These are phyloP conservation scores for Aureobasidium sp. DNA, from an alignment of 2,329 filamentous ascomycete species.

Conservation along the genomic window DNA sequence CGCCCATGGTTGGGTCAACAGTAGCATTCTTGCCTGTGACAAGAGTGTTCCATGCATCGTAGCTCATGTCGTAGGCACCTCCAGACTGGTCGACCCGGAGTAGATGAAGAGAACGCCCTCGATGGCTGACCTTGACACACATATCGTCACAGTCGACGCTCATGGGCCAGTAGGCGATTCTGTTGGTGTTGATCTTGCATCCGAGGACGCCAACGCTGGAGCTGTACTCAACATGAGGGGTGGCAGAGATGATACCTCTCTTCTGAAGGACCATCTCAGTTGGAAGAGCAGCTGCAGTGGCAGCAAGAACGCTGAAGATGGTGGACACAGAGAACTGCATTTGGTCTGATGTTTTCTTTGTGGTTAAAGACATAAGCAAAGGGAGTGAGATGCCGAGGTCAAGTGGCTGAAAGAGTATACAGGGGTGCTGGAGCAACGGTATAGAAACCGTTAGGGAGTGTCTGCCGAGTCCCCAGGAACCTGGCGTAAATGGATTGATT, in stretches of 20 bases:
- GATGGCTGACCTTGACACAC: slow-evolving; percentile 44
- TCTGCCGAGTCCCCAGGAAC: slow-evolving; percentile 8
- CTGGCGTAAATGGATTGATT: slow-evolving; percentile 1
- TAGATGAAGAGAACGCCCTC: slow-evolving; percentile 46
- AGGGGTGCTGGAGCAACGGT: neutral
- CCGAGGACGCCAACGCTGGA: slow-evolving; percentile 52
- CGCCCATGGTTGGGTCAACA: slow-evolving; percentile 40
- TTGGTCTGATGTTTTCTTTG: neutral
- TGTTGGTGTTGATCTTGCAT: slow-evolving; percentile 54
- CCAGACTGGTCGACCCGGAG: slow-evolving; percentile 49
- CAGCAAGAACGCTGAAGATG: slow-evolving; percentile 17
- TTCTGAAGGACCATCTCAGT: slow-evolving; percentile 11
- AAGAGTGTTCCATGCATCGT: slow-evolving; percentile 56
- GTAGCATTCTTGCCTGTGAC: slow-evolving; percentile 43
- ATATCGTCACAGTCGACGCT: slow-evolving; percentile 48
- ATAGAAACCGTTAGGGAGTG: slow-evolving; percentile 2
- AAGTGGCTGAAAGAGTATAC: slow-evolving; percentile 8
- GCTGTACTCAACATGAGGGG: slow-evolving; percentile 50
- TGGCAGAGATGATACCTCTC: slow-evolving; percentile 27
- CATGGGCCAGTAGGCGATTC: slow-evolving; percentile 53
- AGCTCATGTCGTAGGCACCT: slow-evolving; percentile 51
- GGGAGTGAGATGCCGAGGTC: neutral
- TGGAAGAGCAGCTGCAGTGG: slow-evolving; percentile 17
- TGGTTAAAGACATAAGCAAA: neutral
- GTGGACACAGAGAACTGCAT: slow-evolving; percentile 17